Evolutionary conservation across 306 rosid genomes (phyloP), one percentile per base, ranked within the genome.

Genomic region (Prunus mongolica): DNA sequence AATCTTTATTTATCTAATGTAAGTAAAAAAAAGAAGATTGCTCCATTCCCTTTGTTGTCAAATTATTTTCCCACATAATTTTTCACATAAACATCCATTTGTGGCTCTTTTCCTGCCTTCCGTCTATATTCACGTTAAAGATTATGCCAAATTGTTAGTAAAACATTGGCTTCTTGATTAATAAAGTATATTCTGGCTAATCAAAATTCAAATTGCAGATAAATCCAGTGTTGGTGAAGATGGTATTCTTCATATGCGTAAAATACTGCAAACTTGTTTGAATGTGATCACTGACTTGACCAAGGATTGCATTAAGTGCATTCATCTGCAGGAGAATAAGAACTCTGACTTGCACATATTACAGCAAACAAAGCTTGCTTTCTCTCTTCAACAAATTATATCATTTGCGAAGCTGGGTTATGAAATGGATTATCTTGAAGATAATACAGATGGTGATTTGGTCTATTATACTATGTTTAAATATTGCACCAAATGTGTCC

Each of bases 351-450:
- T 80, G 47, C 77, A 19, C 73, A 86, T 81, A 73, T 76, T 90
- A 57, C 78, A 81, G 78, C 96, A 90, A 80, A 82, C 78, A 75
- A 92, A 95, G 85, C 96, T 95, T 86, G 91, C 85, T 69, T 92
- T 92, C 86, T 89, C 86, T 81, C 87, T 89, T 62, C 97, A 95
- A 67, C 97, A 92, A 84, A 86, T 77, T 76, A 70, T 90, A 83
- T 86, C 79, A 78, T 78, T 89, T 82, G 85, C 91, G 44, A 90
- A 89, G 84, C 81, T 88, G 77, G 84, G 84, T 76, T 84, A 88
- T 80, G 89, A 84, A 67, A 80, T 84, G 30, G 78, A 82, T 61
- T 78, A 76, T 76, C 81, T 80, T 65, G 85, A 77, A 61, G 86
- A 76, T 71, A 75, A 79, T 62, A 72, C 81, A 51, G 87, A 85